These are phyloP conservation scores for Acer negundo DNA, from an alignment of 345 rosid species.

Conservation along the genomic window DNA sequence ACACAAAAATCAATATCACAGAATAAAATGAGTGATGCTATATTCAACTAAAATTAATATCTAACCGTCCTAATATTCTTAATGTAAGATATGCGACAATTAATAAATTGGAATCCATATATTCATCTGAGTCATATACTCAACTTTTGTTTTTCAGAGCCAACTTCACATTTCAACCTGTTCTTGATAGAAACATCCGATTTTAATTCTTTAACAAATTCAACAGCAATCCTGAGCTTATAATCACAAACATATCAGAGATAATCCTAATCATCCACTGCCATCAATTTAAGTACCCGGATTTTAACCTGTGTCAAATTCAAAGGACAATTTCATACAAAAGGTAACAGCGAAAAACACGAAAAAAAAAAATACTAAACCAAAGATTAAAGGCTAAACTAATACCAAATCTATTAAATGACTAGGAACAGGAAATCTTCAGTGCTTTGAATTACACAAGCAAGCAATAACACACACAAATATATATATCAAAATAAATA, in stretches of 20 bases:
- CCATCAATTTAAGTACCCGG: neutral
- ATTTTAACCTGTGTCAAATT: neutral
- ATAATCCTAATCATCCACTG: neutral
- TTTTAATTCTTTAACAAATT: slow-evolving; percentile 2
- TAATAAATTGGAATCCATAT: neutral
- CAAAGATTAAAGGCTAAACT: neutral
- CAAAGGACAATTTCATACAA: neutral
- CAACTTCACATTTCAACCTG: neutral
- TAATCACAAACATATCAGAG: neutral
- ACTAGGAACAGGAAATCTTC: neutral
- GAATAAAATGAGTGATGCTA: no score
- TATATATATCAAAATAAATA: neutral
- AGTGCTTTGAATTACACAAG: neutral
- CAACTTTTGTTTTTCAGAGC: neutral
- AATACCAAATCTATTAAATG: neutral
- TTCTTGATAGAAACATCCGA: neutral
- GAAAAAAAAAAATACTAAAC: neutral
- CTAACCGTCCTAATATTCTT: neutral
- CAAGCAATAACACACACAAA: neutral
- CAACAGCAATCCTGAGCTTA: neutral
- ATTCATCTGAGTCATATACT: neutral
- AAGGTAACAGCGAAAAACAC: neutral
- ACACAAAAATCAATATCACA: neutral
- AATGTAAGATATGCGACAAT: neutral
- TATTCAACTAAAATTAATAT: neutral